phyloP scores from a whole-genome alignment of 805 yeast species.

The Candida suzukii region DNA sequence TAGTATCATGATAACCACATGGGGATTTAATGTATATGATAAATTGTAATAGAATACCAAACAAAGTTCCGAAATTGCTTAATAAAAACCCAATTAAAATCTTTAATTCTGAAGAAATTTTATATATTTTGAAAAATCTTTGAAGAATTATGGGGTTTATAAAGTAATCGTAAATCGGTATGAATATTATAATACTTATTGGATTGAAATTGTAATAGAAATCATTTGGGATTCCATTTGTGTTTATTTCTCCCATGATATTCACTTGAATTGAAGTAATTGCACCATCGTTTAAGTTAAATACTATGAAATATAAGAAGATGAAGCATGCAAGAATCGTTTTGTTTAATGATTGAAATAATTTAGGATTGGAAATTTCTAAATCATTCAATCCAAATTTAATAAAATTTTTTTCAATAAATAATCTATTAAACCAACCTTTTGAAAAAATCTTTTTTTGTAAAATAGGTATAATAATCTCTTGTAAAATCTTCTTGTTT shows the following conservation, averaged over 20 bases:
- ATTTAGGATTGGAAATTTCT: background rate
- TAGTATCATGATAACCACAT: constrained; percentile 31
- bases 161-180: constrained; percentile 40
- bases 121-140: constrained; percentile 30
- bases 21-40: constrained; percentile 35
- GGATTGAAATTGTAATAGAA: constrained; percentile 48
- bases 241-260: constrained; percentile 44
- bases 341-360: background rate
- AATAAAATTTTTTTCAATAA: constrained; percentile 39
- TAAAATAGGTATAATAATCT: constrained; percentile 31
- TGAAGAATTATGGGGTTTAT: constrained; percentile 34
- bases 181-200: constrained; percentile 39
- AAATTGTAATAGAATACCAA: constrained; percentile 42
- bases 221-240: constrained; percentile 50
- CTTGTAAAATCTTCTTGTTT: constrained; percentile 36
- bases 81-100: constrained; percentile 40
- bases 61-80: constrained; percentile 37
- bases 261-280: constrained; percentile 40
- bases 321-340: constrained; percentile 38
- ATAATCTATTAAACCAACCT: constrained; percentile 38
- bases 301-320: constrained; percentile 33
- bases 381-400: no score
- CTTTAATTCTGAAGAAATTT: constrained; percentile 35
- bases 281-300: constrained; percentile 37
- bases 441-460: constrained; percentile 31